These are phyloP conservation scores for Capillidium rhysosporum DNA, from an alignment of 371 early-diverging fungal genomes.

Conservation along the genomic window DNA sequence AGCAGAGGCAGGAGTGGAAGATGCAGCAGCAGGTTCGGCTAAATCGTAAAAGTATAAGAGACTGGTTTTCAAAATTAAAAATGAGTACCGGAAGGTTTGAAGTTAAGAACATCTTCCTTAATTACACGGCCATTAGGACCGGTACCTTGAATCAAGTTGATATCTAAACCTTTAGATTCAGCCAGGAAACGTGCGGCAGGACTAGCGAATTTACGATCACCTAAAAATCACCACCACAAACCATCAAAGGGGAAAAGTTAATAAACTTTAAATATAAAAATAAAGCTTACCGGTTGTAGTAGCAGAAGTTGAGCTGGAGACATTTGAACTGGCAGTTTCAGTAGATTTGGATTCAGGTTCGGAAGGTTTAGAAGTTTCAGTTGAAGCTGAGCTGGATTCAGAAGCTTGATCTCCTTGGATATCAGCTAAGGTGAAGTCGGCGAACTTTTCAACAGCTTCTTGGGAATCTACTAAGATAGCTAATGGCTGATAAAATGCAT, in stretches of 20 bases:
- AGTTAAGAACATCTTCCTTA: conserved; percentile 75
- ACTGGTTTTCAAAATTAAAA: not conserved
- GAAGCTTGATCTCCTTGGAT: conserved; percentile 13
- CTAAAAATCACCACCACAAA: not conserved
- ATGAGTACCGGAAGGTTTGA: conserved; percentile 18
- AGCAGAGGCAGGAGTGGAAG: conserved; percentile 19
- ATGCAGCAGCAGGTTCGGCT: conserved; percentile 16
- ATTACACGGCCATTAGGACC: conserved; percentile 83
- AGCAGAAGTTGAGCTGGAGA: conserved; percentile 10
- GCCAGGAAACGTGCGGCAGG: conserved; percentile 83
- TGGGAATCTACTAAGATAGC: conserved; percentile 81
- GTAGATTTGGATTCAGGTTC: conserved; percentile 14
- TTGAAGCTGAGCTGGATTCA: conserved; percentile 12
- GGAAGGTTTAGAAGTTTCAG: conserved; percentile 11
- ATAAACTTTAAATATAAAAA: not conserved
- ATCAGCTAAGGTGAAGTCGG: conserved; percentile 42
- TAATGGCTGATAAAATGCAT: conserved; percentile 45
- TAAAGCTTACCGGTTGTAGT: not conserved
- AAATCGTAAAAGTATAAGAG: conserved; percentile 6
- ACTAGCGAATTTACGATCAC: conserved; percentile 63
- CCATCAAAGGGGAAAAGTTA: no score
- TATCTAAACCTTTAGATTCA: conserved; percentile 52
- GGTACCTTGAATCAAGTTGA: conserved; percentile 60
- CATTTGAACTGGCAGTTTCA: conserved; percentile 18
- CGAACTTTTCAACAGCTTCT: conserved; percentile 70